phyloP scores from a whole-genome alignment of 2,329 filamentous ascomycete species.

The Clonostachys byssicola region DNA sequence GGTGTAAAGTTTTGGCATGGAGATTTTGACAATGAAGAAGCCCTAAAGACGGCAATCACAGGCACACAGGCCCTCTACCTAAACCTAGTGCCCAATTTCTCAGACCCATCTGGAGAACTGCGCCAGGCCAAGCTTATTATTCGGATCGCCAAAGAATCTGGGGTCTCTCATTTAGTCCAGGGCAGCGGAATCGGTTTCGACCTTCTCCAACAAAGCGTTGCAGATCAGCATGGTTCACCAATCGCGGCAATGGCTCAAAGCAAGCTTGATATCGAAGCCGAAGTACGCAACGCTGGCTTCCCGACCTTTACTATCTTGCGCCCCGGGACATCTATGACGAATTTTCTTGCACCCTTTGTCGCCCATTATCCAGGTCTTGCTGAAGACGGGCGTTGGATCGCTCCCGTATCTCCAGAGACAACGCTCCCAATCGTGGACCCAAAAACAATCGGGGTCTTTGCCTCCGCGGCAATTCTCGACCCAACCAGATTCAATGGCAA shows the following conservation, averaged over 20 bases:
- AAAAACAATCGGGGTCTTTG: conserved; percentile 41
- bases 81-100: conserved; percentile 22
- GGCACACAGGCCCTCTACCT: conserved; percentile 25
- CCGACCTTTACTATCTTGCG: conserved; percentile 42
- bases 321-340: conserved; percentile 46
- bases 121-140: conserved; percentile 22
- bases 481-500: conserved; percentile 30
- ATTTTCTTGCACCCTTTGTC: conserved; percentile 35
- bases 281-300: conserved; percentile 25
- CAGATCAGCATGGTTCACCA: too few relatives aligned
- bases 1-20: conserved; percentile 25
- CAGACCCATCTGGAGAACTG: conserved; percentile 18
- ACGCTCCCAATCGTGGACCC: conserved; percentile 37
- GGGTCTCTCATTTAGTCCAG: conserved; percentile 29
- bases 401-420: conserved; percentile 25
- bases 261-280: conserved; percentile 36
- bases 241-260: conserved; percentile 19
- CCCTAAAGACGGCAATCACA: conserved; percentile 19
- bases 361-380: conserved; percentile 27
- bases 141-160: conserved; percentile 27
- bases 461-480: conserved; percentile 35
- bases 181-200: conserved; percentile 23
- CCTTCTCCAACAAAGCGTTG: conserved; percentile 14
- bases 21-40: conserved; percentile 21
- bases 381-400: conserved; percentile 27